Evolutionary conservation across 192 early-diverging fungal genomes (phyloP).

Genomic region (Umbelopsis sp.): DNA sequence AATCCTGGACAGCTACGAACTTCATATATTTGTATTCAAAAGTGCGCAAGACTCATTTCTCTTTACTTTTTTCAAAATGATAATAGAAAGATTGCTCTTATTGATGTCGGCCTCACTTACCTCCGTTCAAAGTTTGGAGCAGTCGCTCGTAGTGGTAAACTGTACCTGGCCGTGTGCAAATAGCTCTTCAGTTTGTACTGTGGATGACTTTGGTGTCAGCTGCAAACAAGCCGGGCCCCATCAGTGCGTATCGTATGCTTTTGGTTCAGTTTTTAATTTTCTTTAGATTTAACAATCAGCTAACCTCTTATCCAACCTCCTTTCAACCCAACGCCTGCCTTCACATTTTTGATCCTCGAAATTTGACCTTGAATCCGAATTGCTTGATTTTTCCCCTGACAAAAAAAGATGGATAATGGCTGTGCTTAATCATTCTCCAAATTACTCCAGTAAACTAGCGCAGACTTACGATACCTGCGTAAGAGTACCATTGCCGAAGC

Average conservation of each 20-base stretch:
- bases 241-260: neutral
- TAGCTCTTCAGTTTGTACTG: neutral
- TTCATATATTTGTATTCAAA: constrained; percentile 19
- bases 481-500: neutral
- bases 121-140: neutral
- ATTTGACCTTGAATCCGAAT: neutral
- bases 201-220: neutral
- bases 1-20: constrained; percentile 17
- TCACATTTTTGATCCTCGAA: neutral
- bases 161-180: constrained; percentile 31
- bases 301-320: neutral
- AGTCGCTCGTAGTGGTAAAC: constrained; percentile 12
- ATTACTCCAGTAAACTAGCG: neutral
- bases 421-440: constrained; percentile 13
- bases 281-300: neutral
- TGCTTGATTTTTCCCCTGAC: neutral
- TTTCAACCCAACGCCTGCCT: neutral
- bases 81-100: neutral
- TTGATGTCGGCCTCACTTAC: neutral
- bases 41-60: neutral
- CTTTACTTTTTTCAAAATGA: constrained; percentile 2
- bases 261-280: constrained; percentile 1
- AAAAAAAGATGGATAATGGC: constrained; percentile 19
- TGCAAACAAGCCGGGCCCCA: neutral
- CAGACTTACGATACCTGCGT: neutral